These are phyloP conservation scores for Penicillium argentinense DNA, from an alignment of 495 filamentous ascomycete species.

Conservation along the genomic window DNA sequence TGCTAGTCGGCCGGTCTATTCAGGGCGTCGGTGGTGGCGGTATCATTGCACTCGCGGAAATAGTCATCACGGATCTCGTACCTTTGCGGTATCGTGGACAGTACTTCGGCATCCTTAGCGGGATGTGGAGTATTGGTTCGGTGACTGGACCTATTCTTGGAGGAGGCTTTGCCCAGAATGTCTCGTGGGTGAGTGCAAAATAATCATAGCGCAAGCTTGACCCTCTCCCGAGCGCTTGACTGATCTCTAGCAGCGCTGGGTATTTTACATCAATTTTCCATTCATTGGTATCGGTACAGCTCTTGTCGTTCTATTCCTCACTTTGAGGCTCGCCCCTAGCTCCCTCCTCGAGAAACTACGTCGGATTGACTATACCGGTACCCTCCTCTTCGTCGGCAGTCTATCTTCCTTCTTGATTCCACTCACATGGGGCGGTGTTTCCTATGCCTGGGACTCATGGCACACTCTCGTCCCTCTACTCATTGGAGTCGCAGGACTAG, in stretches of 20 bases:
- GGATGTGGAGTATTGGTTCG: slow-evolving; percentile 65
- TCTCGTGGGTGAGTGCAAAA: slow-evolving; percentile 51
- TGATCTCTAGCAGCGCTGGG: slow-evolving; percentile 35
- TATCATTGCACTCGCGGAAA: slow-evolving; percentile 62
- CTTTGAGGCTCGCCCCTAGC: slow-evolving; percentile 41
- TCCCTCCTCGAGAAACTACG: slow-evolving; percentile 42
- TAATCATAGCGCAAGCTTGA: neutral
- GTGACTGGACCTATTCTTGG: slow-evolving; percentile 69
- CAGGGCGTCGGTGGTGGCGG: slow-evolving; percentile 76
- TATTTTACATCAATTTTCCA: slow-evolving; percentile 58
- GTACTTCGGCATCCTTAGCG: slow-evolving; percentile 52
- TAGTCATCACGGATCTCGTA: slow-evolving; percentile 68
- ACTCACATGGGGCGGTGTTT: slow-evolving; percentile 51
- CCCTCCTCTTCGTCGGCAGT: slow-evolving; percentile 53
- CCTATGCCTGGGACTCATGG: slow-evolving; percentile 49
- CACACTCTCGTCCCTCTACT: slow-evolving; percentile 58
- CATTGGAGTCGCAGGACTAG: slow-evolving; percentile 51
- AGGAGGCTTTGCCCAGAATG: slow-evolving; percentile 65
- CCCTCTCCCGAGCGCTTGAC: neutral
- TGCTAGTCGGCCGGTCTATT: slow-evolving; percentile 65
- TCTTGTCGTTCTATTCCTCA: slow-evolving; percentile 50
- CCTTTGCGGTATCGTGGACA: slow-evolving; percentile 44
- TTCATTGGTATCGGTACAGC: slow-evolving; percentile 49
- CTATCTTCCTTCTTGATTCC: slow-evolving; percentile 49
- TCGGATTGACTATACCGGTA: slow-evolving; percentile 61